Base-by-base conservation (phyloP, 495 filamentous ascomycete species). In the Halenospora varia region DNA sequence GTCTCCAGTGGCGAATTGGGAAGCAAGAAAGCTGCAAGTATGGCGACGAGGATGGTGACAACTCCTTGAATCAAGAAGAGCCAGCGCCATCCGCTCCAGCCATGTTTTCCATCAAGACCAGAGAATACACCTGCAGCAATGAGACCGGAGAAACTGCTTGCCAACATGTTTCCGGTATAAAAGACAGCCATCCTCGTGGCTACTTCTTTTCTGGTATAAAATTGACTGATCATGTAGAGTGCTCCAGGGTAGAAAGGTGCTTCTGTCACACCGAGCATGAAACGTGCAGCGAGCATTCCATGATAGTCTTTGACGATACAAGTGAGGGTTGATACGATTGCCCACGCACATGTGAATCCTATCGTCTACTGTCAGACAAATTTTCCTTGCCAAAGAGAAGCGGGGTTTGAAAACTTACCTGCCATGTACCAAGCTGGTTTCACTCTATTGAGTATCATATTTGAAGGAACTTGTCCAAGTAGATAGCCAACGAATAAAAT, bases 1-100 rank as follows among this genome's bases (percentile, higher is more conserved):
- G 87, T 90, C 45, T 87, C 90, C n/a, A 83, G 75, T 15, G 88
- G 88, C 59, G 88, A 88, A 67, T 92, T 85, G 17, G 88, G 88
- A 17, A 92, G 69, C 18, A 89, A 68, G 57, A 82, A 85, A 57
- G 77, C 77, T 25, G 81, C 75, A 25, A 66, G 62, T 18, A 76
- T 60, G 35, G 78, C 77, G 48, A 78, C 64, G 24, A 69, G 66
- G 6, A 52, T 4, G 6, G 75, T 81, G 55, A 74, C 71, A 18
- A 69, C 80, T 48, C 88, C 88, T 25, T 78, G 71, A 35, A 81
- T 76, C 45, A 81, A 75, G 54, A 78, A 79, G 2, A 81, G 67
- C 78, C 77, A 80, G 50, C 77, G 74, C 77, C 77, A 81, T 10
- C 73, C 70, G 0, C 68, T 68, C 44, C 76, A 41, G 20, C 77